These are phyloP conservation scores for Gigaspora rosea DNA, from an alignment of 192 early-diverging fungal species.

Conservation along the genomic window DNA sequence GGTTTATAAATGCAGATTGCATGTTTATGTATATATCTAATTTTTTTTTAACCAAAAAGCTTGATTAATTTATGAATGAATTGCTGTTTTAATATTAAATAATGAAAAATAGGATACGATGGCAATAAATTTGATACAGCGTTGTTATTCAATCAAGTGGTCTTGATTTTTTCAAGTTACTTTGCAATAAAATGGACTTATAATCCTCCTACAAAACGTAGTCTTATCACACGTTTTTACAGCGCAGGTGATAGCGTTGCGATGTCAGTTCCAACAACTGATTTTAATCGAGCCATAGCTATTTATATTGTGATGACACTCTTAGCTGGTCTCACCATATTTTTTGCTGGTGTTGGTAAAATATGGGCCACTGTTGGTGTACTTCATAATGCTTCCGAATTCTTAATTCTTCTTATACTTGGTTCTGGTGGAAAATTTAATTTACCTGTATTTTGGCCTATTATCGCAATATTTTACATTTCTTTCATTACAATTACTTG, in stretches of 20 bases:
- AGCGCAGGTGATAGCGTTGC: neutral
- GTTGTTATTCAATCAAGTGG: neutral
- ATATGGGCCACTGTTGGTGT: constrained; percentile 19
- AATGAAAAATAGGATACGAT: neutral
- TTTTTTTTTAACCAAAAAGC: too few relatives aligned
- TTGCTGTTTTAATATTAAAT: neutral
- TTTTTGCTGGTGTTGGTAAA: constrained; percentile 24
- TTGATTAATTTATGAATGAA: neutral
- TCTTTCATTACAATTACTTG: neutral
- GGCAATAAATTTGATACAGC: neutral
- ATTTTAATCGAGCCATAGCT: neutral
- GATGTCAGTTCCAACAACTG: neutral
- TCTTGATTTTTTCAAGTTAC: neutral
- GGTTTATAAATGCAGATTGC: too few relatives aligned
- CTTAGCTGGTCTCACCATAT: neutral
- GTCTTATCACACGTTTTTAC: neutral
- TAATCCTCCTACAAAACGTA: neutral
- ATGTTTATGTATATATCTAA: too few relatives aligned
- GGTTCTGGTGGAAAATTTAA: constrained; percentile 25
- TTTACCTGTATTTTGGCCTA: neutral
- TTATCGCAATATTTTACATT: neutral
- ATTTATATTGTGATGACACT: neutral
- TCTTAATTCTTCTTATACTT: constrained; percentile 18
- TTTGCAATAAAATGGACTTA: neutral
- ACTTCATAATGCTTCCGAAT: constrained; percentile 27